Evolutionary conservation across 805 yeast genomes (phyloP), one percentile per base, ranked within the genome.

Genomic region (Debaryomyces tyrocola): DNA sequence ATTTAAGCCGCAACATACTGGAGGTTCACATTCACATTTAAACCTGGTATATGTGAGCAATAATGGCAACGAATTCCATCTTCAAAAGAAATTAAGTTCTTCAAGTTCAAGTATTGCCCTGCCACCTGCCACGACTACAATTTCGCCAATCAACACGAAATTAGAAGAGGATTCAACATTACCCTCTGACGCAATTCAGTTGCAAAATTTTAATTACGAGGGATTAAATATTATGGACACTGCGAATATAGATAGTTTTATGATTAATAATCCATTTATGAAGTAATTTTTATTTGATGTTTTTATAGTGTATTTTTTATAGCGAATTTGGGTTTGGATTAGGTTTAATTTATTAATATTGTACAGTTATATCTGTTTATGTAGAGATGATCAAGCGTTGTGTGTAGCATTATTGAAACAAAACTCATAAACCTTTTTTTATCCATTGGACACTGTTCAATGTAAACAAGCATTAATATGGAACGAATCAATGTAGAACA

Each of bases 1-100:
- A 29, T 58, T 49, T 33, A 60, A 60, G 38, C 60, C 63, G 15
- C 37, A 38, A 12, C 51, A 42, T 31, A 35, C 20, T 28, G 46
- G 43, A 21, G 4, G 18, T 17, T n/a, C 38, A 4, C 51, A 48
- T 35, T 27, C 36, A 9, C 37, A 33, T 33, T 33, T 15, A 14
- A 37, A 33, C 14, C 34, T n/a, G 17, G 34, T 12, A 14, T 31
- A 39, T 20, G 27, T 47, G 34, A 47, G 41, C 17, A 43, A 47
- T 27, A 47, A 44, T 33, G 51, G 46, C 2, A 44, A 41, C 20
- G 48, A 44, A 17, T 44, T 47, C n/a, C 45, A 44, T 24, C 21
- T 46, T 4, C 17, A 39, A 10, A 43, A 34, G 27, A 38, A 27
- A 8, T 27, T 37, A 12, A 38, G 43, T 20, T 20, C 41, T n/a